Conservation (phyloP, 345 rosid genomes). For the Murraya paniculata region DNA sequence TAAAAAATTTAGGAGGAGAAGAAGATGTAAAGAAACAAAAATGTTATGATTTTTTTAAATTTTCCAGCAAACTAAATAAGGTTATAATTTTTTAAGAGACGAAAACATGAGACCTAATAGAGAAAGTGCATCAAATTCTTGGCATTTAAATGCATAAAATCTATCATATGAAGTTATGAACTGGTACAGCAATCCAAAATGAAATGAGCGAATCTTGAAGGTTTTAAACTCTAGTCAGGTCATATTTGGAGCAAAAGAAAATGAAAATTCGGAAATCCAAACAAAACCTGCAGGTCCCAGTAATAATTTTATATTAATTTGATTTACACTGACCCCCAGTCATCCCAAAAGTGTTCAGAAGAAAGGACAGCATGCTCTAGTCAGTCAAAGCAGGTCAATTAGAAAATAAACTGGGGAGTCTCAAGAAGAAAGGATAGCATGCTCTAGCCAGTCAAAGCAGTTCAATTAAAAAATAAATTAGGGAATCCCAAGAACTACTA, state of each 20-base stretch:
- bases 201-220: not conserved
- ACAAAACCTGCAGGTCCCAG: not conserved
- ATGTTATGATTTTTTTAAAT: not conserved
- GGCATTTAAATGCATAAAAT: conserved; percentile 1
- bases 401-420: not conserved
- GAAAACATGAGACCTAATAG: not conserved
- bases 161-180: not conserved
- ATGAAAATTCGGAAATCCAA: not conserved
- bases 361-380: not conserved
- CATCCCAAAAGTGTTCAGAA: not conserved
- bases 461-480: not conserved
- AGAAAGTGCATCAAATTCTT: not conserved
- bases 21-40: not conserved
- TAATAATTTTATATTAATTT: not conserved
- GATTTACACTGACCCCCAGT: not conserved
- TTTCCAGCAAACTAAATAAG: not conserved
- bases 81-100: not conserved
- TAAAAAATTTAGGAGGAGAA: not conserved
- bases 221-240: not conserved
- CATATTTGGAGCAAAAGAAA: not conserved
- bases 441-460: not conserved
- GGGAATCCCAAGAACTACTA: not conserved
- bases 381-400: not conserved
- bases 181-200: not conserved
- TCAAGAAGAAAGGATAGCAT: not conserved